A percentile compares a stretch with the other conserved stretches of the same genome.
These are phyloP conservation scores for Anisodus tanguticus DNA, from an alignment of 257 asterid species.

Conservation along the genomic window DNA sequence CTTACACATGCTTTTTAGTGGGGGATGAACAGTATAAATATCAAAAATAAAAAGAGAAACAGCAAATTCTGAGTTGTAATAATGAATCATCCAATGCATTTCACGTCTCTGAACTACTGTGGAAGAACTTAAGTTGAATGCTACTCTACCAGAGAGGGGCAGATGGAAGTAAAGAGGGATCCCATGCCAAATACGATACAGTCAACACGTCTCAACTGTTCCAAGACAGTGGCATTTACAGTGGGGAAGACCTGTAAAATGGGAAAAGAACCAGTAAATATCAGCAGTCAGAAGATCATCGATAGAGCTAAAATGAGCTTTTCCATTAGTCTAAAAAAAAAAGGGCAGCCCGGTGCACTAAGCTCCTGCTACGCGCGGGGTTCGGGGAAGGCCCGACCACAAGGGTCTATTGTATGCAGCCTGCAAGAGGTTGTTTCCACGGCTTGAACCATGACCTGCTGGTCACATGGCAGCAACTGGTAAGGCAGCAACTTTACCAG, in stretches of 20 bases:
- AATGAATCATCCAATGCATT: slow-evolving; percentile 10
- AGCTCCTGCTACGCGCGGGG: no score
- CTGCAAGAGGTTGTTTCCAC: no score
- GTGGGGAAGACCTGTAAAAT: slow-evolving; percentile 80
- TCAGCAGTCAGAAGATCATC: not conserved
- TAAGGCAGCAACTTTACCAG: no score
- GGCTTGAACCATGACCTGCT: no score
- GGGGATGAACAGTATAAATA: not conserved
- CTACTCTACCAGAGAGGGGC: slow-evolving; percentile 85
- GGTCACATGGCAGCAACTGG: no score
- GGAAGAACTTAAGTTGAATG: not conserved
- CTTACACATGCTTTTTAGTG: not conserved
- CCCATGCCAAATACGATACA: slow-evolving; percentile 95
- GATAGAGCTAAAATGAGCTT: not conserved
- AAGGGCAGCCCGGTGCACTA: no score
- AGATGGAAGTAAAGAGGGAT: slow-evolving; percentile 87
- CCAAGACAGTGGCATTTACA: slow-evolving; percentile 74
- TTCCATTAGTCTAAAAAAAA: not conserved
- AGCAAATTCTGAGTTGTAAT: not conserved
- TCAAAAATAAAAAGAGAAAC: not conserved
- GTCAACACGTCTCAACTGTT: slow-evolving; percentile 71
- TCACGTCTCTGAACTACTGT: not conserved
- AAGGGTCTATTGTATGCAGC: no score
- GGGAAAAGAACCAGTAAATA: slow-evolving; percentile 25
- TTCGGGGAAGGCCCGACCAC: no score